Base-by-base conservation (phyloP, 106 monocot species). In the Alisma plantagoaquatica region DNA sequence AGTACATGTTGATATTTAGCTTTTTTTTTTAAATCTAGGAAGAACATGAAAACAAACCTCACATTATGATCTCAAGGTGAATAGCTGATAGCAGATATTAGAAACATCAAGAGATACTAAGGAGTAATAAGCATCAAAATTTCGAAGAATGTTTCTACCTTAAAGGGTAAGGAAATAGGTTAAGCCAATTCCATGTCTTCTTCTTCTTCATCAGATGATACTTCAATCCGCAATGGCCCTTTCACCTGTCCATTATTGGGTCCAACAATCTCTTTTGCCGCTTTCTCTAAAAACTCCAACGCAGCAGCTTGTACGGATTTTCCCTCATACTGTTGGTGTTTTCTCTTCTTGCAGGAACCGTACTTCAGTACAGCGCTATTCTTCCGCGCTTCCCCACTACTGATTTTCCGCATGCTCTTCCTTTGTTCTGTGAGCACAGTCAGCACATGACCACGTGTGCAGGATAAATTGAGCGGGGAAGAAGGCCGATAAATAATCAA, bases 211-310 rank as follows among this genome's bases (percentile, higher is more conserved):
- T 80, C 68, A 10, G 74, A 69, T 4, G 35, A 38, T n/a, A 33
- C 41, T 28, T 54, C 52, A 53, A 42, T 47, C 60, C 59, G 58
- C 23, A 81, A 54, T 53, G 91, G 91, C 16, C 91, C 91, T 56
- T 78, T 81, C 60, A 85, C 47, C 2, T 60, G 70, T 31, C 30
- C 19, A 53, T 70, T 51, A 50, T 41, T 70, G 43, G 66, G 43
- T 10, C 80, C 65, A 31, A 74, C 44, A 60, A 91, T 80, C 46
- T 91, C 91, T 25, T 51, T 65, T 29, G 81, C 66, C 21, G 91
- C 91, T 72, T 91, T 91, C 63, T 84, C 75, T 32, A 91, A 77
- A 43, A 91, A 91, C 60, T 91, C 91, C 33, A 81, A 57, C 23
- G 81, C 81, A 63, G 81, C 84, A 43, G 64, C 67, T 55, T 77